Evolutionary conservation across 305 asterid species (phyloP).

Genomic region (Stenogyne calaminthoides): DNA sequence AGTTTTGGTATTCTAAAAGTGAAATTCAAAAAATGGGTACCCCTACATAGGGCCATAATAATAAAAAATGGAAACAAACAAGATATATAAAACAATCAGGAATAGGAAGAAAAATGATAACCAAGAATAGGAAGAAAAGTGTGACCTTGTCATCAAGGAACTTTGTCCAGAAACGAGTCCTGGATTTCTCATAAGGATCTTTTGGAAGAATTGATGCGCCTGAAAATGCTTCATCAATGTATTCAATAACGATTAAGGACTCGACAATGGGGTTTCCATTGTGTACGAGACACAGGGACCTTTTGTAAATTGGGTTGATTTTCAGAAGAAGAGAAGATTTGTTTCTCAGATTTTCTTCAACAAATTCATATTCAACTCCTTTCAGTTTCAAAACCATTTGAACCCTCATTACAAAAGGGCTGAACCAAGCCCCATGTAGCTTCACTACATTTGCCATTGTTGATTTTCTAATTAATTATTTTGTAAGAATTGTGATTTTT

Average conservation of each 20-base stretch:
- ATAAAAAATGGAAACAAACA: too few relatives aligned
- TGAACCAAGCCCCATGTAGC: background rate
- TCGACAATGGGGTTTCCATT: constrained; percentile 38
- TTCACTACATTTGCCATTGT: constrained; percentile 1
- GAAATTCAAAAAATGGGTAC: too few relatives aligned
- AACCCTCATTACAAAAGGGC: constrained; percentile 15
- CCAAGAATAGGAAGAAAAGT: background rate
- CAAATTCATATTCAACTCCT: constrained; percentile 43
- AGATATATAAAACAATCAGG: too few relatives aligned
- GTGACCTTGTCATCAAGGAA: constrained; percentile 26
- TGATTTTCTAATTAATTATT: background rate
- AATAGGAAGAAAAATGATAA: too few relatives aligned
- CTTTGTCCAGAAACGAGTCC: constrained; percentile 47
- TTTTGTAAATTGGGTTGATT: constrained; percentile 42
- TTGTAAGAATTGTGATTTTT: background rate
- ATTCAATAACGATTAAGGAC: constrained; percentile 34
- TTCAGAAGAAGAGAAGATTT: constrained; percentile 42
- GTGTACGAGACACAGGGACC: constrained; percentile 45
- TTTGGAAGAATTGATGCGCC: constrained; percentile 39
- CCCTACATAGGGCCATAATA: too few relatives aligned
- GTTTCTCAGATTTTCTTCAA: constrained; percentile 38
- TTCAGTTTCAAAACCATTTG: constrained; percentile 43
- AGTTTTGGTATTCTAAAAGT: too few relatives aligned
- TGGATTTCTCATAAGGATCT: constrained; percentile 39
- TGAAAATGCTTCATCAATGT: constrained; percentile 41